Percentiles rank a stretch among this genome's conserved stretches.
phyloP scores from a whole-genome alignment of 1,139 yeast genomes.

The Blastobotrys proliferans region DNA sequence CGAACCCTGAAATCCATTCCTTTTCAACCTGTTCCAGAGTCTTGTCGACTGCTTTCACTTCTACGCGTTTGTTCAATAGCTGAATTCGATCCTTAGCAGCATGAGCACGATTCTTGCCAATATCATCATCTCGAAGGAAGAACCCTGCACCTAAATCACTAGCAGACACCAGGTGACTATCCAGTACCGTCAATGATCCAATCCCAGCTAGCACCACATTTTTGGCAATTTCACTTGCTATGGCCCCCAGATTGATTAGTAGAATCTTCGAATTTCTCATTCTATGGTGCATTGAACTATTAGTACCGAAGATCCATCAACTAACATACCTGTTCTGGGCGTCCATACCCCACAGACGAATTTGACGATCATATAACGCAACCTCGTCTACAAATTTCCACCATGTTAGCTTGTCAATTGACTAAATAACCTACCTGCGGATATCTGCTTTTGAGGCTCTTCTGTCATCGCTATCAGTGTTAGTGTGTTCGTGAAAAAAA shows the following conservation, averaged over 20 bases:
- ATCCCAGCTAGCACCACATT: constrained; percentile 87
- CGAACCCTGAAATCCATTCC: constrained; percentile 55
- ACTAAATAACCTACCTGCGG: constrained; percentile 11
- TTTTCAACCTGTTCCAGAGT: constrained; percentile 34
- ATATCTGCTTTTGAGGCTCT: constrained; percentile 12
- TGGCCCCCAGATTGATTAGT: constrained; percentile 62
- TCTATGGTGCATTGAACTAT: constrained; percentile 26
- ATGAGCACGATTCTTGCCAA: constrained; percentile 46
- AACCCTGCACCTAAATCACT: constrained; percentile 77
- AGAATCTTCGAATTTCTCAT: constrained; percentile 71
- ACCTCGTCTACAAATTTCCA: constrained; percentile 64
- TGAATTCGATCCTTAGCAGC: constrained; percentile 53
- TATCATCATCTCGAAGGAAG: constrained; percentile 49
- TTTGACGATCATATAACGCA: constrained; percentile 91
- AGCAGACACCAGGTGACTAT: constrained; percentile 49
- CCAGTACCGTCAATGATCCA: constrained; percentile 70
- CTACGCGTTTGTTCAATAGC: constrained; percentile 76
- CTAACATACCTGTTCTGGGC: constrained; percentile 57
- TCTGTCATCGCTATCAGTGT: not conserved
- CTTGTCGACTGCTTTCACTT: constrained; percentile 38
- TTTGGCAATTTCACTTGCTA: constrained; percentile 77
- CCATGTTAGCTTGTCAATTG: constrained; percentile 4
- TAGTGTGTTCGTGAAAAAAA: not conserved
- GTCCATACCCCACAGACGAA: constrained; percentile 93
- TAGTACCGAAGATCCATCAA: not conserved